Evolutionary conservation across 1,284 basidiomycete species (phyloP), one percentile per base, ranked within the genome.

Genomic region (Neonothopanus nambi): DNA sequence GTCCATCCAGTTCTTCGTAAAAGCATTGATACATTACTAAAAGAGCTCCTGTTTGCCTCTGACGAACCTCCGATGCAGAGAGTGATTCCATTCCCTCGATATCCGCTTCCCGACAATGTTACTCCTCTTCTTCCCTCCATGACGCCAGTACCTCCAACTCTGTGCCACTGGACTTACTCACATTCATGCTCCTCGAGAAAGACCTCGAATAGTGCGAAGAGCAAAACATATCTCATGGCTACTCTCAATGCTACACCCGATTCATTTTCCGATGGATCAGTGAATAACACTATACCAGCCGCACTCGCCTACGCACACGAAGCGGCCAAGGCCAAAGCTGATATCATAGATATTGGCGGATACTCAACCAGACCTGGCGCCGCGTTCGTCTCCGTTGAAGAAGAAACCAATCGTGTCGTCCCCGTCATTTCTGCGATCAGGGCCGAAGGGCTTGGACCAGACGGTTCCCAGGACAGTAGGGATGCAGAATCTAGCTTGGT

Each of bases 201-300:
- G 50, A 37, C 41, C 8, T 56, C 55, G 49, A 49, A 58, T 1
- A 52, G 58, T 30, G 12, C 51, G 7, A 38, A 60, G 54, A 30
- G 57, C 12, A 77, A 74, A 59, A 94, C 92, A 1, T 80, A 82
- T 55, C 70, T 98, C 55, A 99, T 99, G 97, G 91, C 90, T 0
- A 98, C 94, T 4, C 81, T 99, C 60, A 98, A 99, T 66, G 82
- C 84, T 3, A 99, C 97, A 0, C 97, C 97, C 1, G 95, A 99
- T 71, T 98, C 95, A 0, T 99, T 99, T 73, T 98, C 95, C 0
- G 95, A 98, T 60, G 94, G 94, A 5, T 80, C 87, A 1, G 68
- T 72, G 38, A 75, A 91, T 64, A 74, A 79, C 59, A 74, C 73
- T 0, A 56, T 84, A 5, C 61, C 74, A 0, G 66, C 73, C 11